A percentile compares a stretch with the other conserved stretches of the same genome.
These are phyloP conservation scores for Apiospora rasikravindrae DNA, from an alignment of 2,329 filamentous ascomycete species.

Conservation along the genomic window DNA sequence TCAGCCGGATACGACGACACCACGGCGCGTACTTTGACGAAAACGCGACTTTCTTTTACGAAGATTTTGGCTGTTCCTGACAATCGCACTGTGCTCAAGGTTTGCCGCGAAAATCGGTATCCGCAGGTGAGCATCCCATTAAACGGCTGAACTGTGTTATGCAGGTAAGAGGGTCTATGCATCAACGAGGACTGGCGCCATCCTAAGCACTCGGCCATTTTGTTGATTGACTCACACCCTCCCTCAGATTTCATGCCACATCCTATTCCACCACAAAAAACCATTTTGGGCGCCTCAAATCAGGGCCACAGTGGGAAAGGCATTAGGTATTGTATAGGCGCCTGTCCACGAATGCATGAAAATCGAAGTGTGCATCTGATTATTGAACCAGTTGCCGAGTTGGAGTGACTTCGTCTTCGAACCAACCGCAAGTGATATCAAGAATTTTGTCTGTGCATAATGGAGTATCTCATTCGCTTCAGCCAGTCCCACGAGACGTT, in stretches of 20 bases:
- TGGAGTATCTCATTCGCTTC: conserved; percentile 88
- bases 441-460: conserved; percentile 33
- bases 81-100: background rate
- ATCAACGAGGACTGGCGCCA: conserved; percentile 14
- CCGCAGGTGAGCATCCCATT: background rate
- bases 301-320: background rate
- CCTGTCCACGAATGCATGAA: background rate
- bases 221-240: conserved; percentile 20
- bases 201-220: conserved; percentile 12
- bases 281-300: conserved; percentile 11
- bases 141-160: conserved; percentile 18
- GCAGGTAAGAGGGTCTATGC: conserved; percentile 13
- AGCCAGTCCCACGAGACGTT: conserved; percentile 92
- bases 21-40: conserved; percentile 10
- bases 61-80: background rate
- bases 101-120: background rate
- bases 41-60: background rate
- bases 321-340: conserved; percentile 1
- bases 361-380: background rate
- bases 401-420: background rate
- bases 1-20: background rate
- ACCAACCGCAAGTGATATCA: conserved; percentile 19
- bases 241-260: conserved; percentile 11
- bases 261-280: conserved; percentile 17
- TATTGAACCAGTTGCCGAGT: conserved; percentile 14